Base-by-base conservation (phyloP, 768 basidiomycete species). In the Boletales sp. region DNA sequence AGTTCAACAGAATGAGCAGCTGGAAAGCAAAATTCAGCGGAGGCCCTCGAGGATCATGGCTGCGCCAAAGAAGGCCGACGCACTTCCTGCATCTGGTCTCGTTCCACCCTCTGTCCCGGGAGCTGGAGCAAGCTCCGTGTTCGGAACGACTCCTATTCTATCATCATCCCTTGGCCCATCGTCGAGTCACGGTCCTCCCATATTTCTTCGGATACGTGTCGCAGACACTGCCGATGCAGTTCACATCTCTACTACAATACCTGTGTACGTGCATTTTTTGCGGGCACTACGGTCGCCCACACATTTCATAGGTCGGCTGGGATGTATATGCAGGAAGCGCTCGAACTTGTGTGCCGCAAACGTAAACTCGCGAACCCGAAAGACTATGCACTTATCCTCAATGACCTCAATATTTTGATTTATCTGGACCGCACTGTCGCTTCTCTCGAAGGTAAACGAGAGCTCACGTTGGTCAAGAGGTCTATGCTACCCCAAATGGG, bases 361-460 rank as follows among this genome's bases (percentile, higher is more conserved):
- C 79, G 85, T 43, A 82, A 81, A 60, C 68, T 90, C 27, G 69
- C 72, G 21, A 79, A 86, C 58, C 79, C 87, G 29, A 82, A 86
- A 50, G 86, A 92, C 50, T 97, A 93, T 70, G 90, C 90, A 2
- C 77, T 98, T 18, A 72, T 94, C 36, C 69, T 88, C 40, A 67
- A 68, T 12, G 66, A 73, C 12, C 74, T 76, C 1, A 85, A 83
- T 50, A 84, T 95, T 36, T 69, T 92, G 47, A 84, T 93, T 30
- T 94, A 94, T 24, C 78, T 97, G 27, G 97, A 98, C 66, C 80
- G 94, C 17, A 98, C 97, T 0, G 95, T 98, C n/a, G 92, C 91
- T 32, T 93, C 90, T 70, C 71, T 98, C 61, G 87, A 91, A 65
- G 94, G 92, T 6, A 89, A 87, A 61, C 77, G 82, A 12, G 89